A percentile compares a stretch with the other conserved stretches of the same genome.
Evolutionary conservation across 139 green algal species (phyloP).

Genomic region (Micractinium sp.): DNA sequence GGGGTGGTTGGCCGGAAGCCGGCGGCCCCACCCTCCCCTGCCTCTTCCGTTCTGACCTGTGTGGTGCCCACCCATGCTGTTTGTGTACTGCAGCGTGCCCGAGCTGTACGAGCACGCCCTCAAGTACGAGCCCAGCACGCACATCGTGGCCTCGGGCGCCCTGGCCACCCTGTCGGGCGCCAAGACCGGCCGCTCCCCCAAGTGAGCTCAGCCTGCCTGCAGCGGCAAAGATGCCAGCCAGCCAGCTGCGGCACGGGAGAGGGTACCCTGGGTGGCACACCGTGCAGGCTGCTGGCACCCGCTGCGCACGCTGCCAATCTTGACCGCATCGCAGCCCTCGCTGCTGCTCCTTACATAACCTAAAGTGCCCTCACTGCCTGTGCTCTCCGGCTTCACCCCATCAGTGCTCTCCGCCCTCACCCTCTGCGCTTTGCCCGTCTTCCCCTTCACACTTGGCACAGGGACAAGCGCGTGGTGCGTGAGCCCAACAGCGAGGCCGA

Average conservation of each 20-base stretch:
- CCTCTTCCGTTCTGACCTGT: too few species aligned
- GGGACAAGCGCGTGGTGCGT: constrained; percentile 96
- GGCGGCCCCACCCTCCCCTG: too few species aligned
- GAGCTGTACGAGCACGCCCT: constrained; percentile 63
- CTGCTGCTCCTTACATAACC: too few species aligned
- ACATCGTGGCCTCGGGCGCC: constrained; percentile 74
- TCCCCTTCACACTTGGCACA: constrained; percentile 31
- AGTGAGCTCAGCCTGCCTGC: constrained; percentile 52
- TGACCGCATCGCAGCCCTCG: too few species aligned
- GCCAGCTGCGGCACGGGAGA: constrained; percentile 59
- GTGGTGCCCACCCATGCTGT: too few species aligned
- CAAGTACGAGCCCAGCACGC: constrained; percentile 75
- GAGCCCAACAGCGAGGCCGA: constrained; percentile 76
- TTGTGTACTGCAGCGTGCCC: constrained; percentile 1
- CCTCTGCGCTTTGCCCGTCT: too few species aligned
- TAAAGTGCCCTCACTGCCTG: too few species aligned
- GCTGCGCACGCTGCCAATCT: too few species aligned
- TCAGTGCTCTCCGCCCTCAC: background rate
- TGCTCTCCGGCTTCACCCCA: too few species aligned
- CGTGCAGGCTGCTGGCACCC: too few species aligned
- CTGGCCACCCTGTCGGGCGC: constrained; percentile 82
- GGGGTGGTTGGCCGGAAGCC: background rate
- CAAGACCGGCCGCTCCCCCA: constrained; percentile 90
- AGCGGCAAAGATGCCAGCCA: background rate
- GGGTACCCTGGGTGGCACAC: background rate